These are phyloP conservation scores for Boletus vermiculosoides DNA, from an alignment of 768 basidiomycete genomes.

Conservation along the genomic window DNA sequence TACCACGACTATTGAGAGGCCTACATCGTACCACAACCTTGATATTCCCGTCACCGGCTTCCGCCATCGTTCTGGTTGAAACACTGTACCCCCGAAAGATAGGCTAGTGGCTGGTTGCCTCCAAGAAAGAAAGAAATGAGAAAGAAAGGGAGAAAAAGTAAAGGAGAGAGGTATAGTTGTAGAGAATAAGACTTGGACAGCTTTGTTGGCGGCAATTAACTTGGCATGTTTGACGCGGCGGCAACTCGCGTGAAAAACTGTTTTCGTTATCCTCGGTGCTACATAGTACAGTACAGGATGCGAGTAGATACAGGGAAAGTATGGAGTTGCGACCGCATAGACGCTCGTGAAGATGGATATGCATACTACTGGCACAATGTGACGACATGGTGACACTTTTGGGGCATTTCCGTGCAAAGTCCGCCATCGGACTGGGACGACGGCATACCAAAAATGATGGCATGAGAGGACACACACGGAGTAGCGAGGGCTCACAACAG, in stretches of 20 bases:
- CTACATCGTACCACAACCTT: slow-evolving; percentile 95
- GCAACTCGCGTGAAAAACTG: slow-evolving; percentile 22
- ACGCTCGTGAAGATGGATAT: background rate
- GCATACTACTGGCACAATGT: background rate
- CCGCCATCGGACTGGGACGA: background rate
- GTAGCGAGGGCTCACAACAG: slow-evolving; percentile 49
- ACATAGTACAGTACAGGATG: slow-evolving; percentile 1
- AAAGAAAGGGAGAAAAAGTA: slow-evolving; percentile 1
- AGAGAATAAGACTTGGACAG: slow-evolving; percentile 3
- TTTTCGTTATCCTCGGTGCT: slow-evolving; percentile 5
- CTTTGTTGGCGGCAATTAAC: slow-evolving; percentile 5
- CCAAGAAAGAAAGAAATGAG: slow-evolving; percentile 12
- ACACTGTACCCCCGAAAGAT: slow-evolving; percentile 12
- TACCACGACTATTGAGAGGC: slow-evolving; percentile 93
- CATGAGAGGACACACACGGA: background rate
- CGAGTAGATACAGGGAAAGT: background rate
- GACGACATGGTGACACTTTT: background rate
- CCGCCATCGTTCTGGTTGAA: slow-evolving; percentile 52
- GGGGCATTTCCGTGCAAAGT: background rate
- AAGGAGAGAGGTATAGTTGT: slow-evolving; percentile 7
- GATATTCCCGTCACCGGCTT: slow-evolving; percentile 84
- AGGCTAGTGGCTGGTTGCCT: slow-evolving; percentile 8
- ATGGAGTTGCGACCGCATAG: background rate
- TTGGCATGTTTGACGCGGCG: slow-evolving; percentile 15
- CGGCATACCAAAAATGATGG: background rate